phyloP scores from a whole-genome alignment of 2,329 filamentous ascomycete genomes.

The Monilinia fructicola region DNA sequence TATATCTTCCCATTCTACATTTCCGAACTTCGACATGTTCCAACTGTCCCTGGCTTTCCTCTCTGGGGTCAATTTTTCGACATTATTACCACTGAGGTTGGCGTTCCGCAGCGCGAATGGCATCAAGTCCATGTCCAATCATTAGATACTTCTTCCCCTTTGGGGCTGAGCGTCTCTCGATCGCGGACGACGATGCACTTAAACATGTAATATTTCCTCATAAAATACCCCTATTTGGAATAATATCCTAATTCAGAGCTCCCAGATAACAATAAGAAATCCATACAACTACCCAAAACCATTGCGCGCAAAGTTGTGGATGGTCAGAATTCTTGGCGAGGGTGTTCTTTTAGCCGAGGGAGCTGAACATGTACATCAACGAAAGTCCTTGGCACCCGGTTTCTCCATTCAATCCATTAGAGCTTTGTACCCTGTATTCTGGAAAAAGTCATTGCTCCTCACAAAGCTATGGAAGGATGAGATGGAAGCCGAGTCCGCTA shows the following conservation, averaged over 20 bases:
- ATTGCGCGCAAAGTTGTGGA: slow-evolving; percentile 49
- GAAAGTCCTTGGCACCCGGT: slow-evolving; percentile 74
- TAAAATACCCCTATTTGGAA: too few relatives aligned
- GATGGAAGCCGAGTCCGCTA: slow-evolving; percentile 48
- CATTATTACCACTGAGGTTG: slow-evolving; percentile 46
- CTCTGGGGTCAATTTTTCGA: slow-evolving; percentile 47
- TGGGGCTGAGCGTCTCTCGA: slow-evolving; percentile 46
- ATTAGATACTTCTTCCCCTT: slow-evolving; percentile 50
- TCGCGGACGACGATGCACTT: slow-evolving; percentile 47
- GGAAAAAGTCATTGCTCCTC: slow-evolving; percentile 47
- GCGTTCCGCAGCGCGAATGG: slow-evolving; percentile 46
- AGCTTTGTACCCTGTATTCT: slow-evolving; percentile 66
- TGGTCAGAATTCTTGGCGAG: slow-evolving; percentile 65
- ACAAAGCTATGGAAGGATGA: slow-evolving; percentile 48
- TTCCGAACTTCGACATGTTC: slow-evolving; percentile 46
- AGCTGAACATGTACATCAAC: slow-evolving; percentile 49
- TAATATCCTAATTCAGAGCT: background rate
- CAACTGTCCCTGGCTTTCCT: slow-evolving; percentile 46
- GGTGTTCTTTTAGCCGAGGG: slow-evolving; percentile 82
- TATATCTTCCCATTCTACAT: slow-evolving; percentile 47
- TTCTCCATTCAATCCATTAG: slow-evolving; percentile 82
- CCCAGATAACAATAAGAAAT: slow-evolving; percentile 49
- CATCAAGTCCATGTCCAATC: slow-evolving; percentile 45
- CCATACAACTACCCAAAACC: slow-evolving; percentile 53
- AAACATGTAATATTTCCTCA: slow-evolving; percentile 30